phyloP scores from a whole-genome alignment of 768 basidiomycete species.

The Russula vinacea region DNA sequence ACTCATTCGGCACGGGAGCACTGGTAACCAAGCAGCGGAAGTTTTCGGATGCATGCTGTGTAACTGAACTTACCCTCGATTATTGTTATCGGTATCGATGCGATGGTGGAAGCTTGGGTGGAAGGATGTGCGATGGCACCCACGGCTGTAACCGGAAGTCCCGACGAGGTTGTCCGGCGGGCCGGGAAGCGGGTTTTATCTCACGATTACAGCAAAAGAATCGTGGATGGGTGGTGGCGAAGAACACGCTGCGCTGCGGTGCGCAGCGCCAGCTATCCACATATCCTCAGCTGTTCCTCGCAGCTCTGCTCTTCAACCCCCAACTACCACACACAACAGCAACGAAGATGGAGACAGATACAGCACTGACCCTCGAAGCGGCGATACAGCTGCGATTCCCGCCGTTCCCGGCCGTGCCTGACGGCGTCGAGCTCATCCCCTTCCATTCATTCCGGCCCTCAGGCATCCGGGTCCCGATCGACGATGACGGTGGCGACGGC shows the following conservation, averaged over 20 bases:
- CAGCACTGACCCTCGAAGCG: constrained; percentile 4
- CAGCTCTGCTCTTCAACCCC: not conserved
- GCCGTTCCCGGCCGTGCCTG: constrained; percentile 48
- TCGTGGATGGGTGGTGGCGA: not conserved
- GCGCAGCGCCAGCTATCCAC: constrained; percentile 8
- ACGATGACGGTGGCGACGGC: constrained; percentile 35
- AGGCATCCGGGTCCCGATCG: constrained; percentile 55
- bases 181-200: too few species aligned
- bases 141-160: too few species aligned
- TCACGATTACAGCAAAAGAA: not conserved
- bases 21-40: not conserved
- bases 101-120: too few species aligned
- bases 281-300: too few species aligned
- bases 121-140: too few species aligned
- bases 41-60: not conserved
- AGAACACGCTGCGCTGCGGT: constrained; percentile 2
- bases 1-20: not conserved
- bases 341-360: not conserved
- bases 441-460: constrained; percentile 56
- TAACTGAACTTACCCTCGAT: not conserved
- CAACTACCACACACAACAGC: not conserved
- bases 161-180: too few species aligned
- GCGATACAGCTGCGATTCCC: constrained; percentile 39
- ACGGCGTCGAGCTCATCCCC: constrained; percentile 48
- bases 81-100: too few species aligned